Evolutionary conservation across 148 eudicot species (phyloP), one percentile per base, ranked within the genome.

Genomic region (Amaranthus palmeri): DNA sequence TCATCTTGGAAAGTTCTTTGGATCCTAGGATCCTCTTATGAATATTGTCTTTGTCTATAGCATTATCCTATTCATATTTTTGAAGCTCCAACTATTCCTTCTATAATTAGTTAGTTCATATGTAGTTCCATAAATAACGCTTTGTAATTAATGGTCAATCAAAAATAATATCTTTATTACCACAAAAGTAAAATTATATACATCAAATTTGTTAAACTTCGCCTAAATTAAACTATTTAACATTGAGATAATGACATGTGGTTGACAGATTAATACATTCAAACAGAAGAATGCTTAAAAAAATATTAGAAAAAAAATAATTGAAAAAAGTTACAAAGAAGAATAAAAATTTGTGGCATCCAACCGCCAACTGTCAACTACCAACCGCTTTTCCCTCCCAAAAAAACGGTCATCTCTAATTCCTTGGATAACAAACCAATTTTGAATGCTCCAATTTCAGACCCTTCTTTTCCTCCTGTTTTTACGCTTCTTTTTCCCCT

Each of bases 311-410:
- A 25, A 25, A 25, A 25, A 25, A 25, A 25, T 25, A 25, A 25
- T 25, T 25, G 36, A 25, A 25, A 25, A 25, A 25, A 25, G 36
- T 25, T 25, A 25, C 36, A 25, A 25, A 25, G 50, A 47, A 58
- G 50, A 59, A 66, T 52, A 17, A 15, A 25, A 71, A 72, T 14
- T 78, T 46, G 72, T 78, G 80, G 76, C 50, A 11, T 36, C 48
- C 76, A 52, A 8, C 56, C 40, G 17, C 40, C 66, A 13, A 25
- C 36, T 1, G 80, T 77, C 81, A 72, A 59, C 76, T 7, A 40
- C 54, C 69, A 74, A 74, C 78, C 65, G 12, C 63, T 54, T 14
- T 65, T 67, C 68, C 72, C 76, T 61, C 72, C 68, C 13, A 72
- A 72, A 72, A 42, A 72, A 67, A 72, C 57, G 69, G 62, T 46